Percentiles rank a stretch among this genome's conserved stretches.
Evolutionary conservation across 768 basidiomycete species (phyloP).

Genomic region (Pulveroboletus frians): DNA sequence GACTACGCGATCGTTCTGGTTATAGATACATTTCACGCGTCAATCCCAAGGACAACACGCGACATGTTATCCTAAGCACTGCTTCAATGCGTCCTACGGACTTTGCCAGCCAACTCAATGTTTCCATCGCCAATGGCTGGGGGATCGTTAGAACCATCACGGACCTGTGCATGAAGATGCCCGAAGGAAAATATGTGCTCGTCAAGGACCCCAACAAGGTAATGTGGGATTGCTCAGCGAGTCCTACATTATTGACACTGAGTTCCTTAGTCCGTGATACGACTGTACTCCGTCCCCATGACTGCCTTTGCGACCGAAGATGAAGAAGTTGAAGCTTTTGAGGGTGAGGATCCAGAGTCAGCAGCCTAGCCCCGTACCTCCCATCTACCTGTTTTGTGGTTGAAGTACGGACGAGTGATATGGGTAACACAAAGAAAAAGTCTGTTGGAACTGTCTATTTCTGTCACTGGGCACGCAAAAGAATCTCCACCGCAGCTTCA

Average conservation of each 20-base stretch:
- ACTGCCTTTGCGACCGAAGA: constrained; percentile 82
- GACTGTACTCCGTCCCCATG: constrained; percentile 87
- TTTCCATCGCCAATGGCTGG: constrained; percentile 95
- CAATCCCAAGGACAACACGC: constrained; percentile 89
- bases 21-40: constrained; percentile 90
- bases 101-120: constrained; percentile 92
- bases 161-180: constrained; percentile 93
- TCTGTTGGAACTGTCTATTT: not conserved
- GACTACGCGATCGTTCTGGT: constrained; percentile 10
- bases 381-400: not conserved
- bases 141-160: constrained; percentile 95
- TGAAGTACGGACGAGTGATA: not conserved
- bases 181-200: constrained; percentile 95
- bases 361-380: constrained; percentile 20
- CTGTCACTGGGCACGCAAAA: constrained; percentile 45
- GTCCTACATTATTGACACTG: constrained; percentile 7
- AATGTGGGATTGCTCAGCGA: constrained; percentile 21
- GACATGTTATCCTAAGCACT: constrained; percentile 93
- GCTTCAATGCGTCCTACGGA: constrained; percentile 92
- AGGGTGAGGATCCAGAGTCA: constrained; percentile 39
- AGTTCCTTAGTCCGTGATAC: constrained; percentile 73
- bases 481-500: constrained; percentile 76
- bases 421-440: not conserved
- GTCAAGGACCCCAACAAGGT: constrained; percentile 99
- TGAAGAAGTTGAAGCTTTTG: constrained; percentile 49